Conservation (phyloP, 2,329 filamentous ascomycete species). For the Penicillium sclerotigenum region DNA sequence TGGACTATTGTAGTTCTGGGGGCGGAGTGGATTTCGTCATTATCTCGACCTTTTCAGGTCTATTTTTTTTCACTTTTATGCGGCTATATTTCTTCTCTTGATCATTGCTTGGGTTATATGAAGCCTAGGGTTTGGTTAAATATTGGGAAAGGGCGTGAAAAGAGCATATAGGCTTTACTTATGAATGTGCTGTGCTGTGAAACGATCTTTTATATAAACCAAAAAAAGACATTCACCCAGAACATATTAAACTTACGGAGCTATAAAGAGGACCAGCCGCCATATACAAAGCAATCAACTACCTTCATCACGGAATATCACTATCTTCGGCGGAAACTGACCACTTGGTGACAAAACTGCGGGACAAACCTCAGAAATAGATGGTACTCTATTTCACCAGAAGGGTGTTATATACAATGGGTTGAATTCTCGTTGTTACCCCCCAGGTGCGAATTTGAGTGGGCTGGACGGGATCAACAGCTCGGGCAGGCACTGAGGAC, state of each 20-base stretch:
- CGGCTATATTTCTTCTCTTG: too few species aligned
- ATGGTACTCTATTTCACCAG: not conserved
- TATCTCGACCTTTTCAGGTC: too few species aligned
- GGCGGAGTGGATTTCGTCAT: too few species aligned
- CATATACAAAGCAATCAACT: not conserved
- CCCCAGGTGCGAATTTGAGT: conserved; percentile 9
- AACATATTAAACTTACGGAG: not conserved
- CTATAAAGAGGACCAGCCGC: not conserved
- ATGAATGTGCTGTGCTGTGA: not conserved
- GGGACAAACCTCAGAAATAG: not conserved
- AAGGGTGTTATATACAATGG: not conserved
- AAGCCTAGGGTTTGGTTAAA: too few species aligned
- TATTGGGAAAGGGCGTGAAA: not conserved
- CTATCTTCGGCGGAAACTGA: not conserved
- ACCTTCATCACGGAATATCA: not conserved
- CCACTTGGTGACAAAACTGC: not conserved
- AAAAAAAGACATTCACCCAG: too few species aligned
- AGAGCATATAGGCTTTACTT: not conserved
- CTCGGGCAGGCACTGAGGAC: conserved; percentile 27
- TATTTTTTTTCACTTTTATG: too few species aligned
- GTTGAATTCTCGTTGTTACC: not conserved
- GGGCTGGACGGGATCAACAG: not conserved
- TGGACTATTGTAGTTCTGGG: too few species aligned
- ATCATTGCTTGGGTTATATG: too few species aligned
- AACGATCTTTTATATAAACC: not conserved